Evolutionary conservation across 306 rosid species (phyloP).

Genomic region (Betula pendula): DNA sequence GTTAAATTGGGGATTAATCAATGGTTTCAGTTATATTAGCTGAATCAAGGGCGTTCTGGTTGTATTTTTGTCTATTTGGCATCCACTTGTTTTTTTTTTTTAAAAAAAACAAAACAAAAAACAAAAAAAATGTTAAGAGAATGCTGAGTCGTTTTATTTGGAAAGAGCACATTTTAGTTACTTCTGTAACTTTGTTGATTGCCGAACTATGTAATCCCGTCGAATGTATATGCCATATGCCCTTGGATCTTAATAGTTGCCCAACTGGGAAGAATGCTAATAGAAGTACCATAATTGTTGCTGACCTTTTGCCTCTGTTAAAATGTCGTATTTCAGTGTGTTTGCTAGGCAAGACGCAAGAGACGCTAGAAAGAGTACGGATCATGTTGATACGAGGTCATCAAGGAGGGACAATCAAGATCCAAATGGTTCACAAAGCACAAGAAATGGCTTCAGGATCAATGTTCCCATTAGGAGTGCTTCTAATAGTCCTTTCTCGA

Average conservation of each 20-base stretch:
- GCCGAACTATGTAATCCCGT: neutral
- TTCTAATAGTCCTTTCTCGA: slow-evolving; percentile 61
- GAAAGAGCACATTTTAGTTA: neutral
- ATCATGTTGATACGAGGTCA: slow-evolving; percentile 38
- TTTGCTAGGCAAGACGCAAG: slow-evolving; percentile 37
- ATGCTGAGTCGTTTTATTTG: too few species aligned
- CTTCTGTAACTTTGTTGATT: neutral
- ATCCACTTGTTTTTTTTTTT: too few species aligned
- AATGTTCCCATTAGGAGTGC: slow-evolving; percentile 58
- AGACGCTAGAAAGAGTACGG: slow-evolving; percentile 37
- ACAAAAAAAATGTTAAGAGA: too few species aligned
- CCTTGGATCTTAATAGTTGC: neutral
- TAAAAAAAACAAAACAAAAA: too few species aligned
- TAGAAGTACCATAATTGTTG: neutral
- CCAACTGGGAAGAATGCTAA: too few species aligned
- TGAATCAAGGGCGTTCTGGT: neutral
- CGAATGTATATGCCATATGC: neutral
- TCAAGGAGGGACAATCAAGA: slow-evolving; percentile 33
- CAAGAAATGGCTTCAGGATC: slow-evolving; percentile 33
- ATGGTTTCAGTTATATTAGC: neutral
- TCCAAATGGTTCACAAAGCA: slow-evolving; percentile 15
- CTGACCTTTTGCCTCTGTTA: slow-evolving; percentile 4
- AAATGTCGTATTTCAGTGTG: slow-evolving; percentile 39
- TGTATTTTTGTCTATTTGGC: too few species aligned
- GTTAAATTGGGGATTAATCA: neutral